phyloP scores from a whole-genome alignment of 768 basidiomycete species.

The Scleroderma bovista region DNA sequence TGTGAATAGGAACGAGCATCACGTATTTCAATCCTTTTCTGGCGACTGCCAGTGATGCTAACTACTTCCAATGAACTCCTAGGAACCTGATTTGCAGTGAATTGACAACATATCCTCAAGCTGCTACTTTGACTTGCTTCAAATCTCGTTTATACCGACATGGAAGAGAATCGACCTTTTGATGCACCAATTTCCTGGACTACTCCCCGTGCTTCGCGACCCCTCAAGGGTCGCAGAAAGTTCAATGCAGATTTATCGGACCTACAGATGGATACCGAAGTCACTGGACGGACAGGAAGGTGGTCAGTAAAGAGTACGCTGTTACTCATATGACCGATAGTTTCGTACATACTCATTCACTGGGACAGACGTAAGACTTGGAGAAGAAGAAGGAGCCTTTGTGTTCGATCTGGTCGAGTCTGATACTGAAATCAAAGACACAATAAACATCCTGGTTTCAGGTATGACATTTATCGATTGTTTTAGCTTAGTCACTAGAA shows the following conservation, averaged over 20 bases:
- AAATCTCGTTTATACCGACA: too few species aligned
- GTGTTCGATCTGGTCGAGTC: slow-evolving; percentile 40
- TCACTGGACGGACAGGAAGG: slow-evolving; percentile 33
- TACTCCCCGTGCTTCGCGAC: background rate
- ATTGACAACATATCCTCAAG: too few species aligned
- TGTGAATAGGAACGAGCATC: too few species aligned
- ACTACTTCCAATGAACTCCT: too few species aligned
- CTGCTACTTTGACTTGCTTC: too few species aligned
- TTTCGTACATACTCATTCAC: background rate
- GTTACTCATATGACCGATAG: slow-evolving; percentile 8
- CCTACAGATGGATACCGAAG: slow-evolving; percentile 32
- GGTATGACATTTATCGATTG: slow-evolving; percentile 29
- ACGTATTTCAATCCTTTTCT: too few species aligned
- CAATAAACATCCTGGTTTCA: slow-evolving; percentile 44
- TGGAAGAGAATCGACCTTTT: too few species aligned
- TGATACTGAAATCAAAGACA: slow-evolving; percentile 30
- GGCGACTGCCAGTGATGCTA: too few species aligned
- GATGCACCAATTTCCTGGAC: background rate
- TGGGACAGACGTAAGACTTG: slow-evolving; percentile 41
- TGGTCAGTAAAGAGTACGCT: slow-evolving; percentile 37
- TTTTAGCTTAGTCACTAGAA: background rate
- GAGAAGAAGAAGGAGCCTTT: slow-evolving; percentile 66
- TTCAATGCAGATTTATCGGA: slow-evolving; percentile 55
- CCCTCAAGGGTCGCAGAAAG: slow-evolving; percentile 49
- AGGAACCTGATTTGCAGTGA: too few species aligned